phyloP scores from a whole-genome alignment of 1,139 yeast genomes.

The Yamadazyma blattariae region DNA sequence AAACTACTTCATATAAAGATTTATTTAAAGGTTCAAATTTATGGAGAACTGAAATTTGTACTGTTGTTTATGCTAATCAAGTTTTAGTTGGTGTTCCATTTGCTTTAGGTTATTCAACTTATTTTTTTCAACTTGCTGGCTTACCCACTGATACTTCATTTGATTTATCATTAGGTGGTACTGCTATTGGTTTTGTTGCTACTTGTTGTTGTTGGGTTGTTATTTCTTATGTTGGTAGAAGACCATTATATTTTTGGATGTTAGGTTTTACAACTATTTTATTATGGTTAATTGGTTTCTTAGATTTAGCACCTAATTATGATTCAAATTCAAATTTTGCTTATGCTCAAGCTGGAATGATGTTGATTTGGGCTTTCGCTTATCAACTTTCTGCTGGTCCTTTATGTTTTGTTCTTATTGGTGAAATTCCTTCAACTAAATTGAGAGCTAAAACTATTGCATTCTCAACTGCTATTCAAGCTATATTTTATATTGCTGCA shows the following conservation, averaged over 20 bases:
- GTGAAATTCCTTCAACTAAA: conserved; percentile 20
- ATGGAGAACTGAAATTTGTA: conserved; percentile 21
- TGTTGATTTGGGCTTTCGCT: conserved; percentile 18
- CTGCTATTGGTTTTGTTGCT: conserved; percentile 22
- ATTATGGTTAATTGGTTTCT: conserved; percentile 43
- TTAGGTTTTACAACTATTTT: conserved; percentile 16
- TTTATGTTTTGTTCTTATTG: conserved; percentile 17
- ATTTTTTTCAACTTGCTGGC: conserved; percentile 24
- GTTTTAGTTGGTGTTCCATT: conserved; percentile 21
- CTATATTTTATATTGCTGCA: conserved; percentile 14
- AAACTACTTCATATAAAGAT: conserved; percentile 12
- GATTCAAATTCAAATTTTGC: conserved; percentile 9
- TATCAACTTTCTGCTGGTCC: conserved; percentile 21
- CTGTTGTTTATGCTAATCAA: conserved; percentile 21
- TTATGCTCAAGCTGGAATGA: conserved; percentile 19
- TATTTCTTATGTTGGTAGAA: conserved; percentile 18
- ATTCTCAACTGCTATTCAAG: conserved; percentile 17
- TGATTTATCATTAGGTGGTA: conserved; percentile 26
- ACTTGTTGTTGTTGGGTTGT: conserved; percentile 21
- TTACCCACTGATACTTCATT: conserved; percentile 16
- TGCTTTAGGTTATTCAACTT: conserved; percentile 20
- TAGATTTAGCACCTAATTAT: conserved; percentile 22
- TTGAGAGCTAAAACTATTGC: conserved; percentile 20
- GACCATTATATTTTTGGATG: conserved; percentile 24
- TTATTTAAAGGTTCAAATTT: conserved; percentile 20